Evolutionary conservation across 2,329 filamentous ascomycete genomes (phyloP).

Genomic region (Fusarium nygamai): DNA sequence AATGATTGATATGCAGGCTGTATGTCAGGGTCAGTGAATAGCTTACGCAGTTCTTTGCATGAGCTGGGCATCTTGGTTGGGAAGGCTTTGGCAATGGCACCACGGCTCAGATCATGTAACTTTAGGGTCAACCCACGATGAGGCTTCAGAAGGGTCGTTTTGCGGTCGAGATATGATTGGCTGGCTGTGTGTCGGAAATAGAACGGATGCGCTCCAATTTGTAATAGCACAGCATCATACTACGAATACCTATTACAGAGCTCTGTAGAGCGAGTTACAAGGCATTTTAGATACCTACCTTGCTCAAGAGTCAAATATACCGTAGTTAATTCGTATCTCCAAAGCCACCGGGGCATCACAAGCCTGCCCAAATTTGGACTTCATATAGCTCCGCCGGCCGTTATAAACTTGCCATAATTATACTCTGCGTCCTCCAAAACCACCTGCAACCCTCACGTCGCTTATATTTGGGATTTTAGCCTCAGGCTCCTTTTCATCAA

Average conservation of each 20-base stretch:
- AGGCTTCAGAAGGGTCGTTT: constrained; percentile 29
- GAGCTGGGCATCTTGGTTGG: constrained; percentile 82
- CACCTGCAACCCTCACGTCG: constrained; percentile 9
- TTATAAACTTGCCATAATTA: background rate
- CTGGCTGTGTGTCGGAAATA: background rate
- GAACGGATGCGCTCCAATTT: background rate
- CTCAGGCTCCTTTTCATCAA: constrained; percentile 37
- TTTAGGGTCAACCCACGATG: constrained; percentile 8
- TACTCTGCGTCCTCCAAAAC: constrained; percentile 18
- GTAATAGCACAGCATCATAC: background rate
- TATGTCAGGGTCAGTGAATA: background rate
- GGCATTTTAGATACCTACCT: background rate
- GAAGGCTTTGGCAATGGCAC: constrained; percentile 22
- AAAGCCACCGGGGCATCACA: background rate
- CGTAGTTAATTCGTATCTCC: background rate
- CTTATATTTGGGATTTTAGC: background rate
- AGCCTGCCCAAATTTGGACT: background rate
- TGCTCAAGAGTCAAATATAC: background rate
- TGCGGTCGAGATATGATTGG: constrained; percentile 45
- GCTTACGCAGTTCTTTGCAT: constrained; percentile 94
- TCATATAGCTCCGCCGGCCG: background rate
- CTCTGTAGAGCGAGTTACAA: background rate
- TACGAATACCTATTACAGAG: background rate
- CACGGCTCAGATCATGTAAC: constrained; percentile 34
- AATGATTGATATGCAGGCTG: background rate